Percentiles rank a stretch among this genome's conserved stretches.
phyloP scores from a whole-genome alignment of 768 basidiomycete species.

The Rhodotorula graminis region DNA sequence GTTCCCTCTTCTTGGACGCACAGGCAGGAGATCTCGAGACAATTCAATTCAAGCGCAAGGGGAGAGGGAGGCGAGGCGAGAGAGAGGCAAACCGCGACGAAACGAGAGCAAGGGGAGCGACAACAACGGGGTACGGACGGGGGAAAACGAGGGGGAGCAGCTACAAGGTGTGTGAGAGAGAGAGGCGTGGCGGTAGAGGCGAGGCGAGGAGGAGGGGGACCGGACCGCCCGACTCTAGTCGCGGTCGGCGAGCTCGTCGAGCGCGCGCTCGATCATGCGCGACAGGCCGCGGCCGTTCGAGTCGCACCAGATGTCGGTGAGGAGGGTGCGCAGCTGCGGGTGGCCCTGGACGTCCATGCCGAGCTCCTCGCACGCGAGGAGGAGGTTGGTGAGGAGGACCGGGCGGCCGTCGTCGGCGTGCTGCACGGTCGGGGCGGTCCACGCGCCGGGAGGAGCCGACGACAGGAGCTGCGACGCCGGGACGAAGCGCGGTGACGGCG shows the following conservation, averaged over 20 bases:
- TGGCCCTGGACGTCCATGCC: constrained; percentile 1
- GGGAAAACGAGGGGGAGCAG: too few species aligned
- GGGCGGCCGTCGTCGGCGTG: constrained; percentile 1
- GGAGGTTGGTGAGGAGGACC: constrained; percentile 9
- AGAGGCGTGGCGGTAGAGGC: not conserved
- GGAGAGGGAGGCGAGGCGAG: too few species aligned
- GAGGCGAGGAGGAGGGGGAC: not conserved
- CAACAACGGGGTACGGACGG: too few species aligned
- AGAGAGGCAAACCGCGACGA: too few species aligned
- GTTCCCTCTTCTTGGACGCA: too few species aligned
- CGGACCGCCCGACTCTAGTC: not conserved
- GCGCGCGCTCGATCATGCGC: constrained; percentile 8
- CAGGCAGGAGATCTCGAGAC: too few species aligned
- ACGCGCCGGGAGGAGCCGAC: too few species aligned
- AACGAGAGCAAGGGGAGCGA: too few species aligned
- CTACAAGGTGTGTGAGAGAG: too few species aligned
- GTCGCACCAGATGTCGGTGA: constrained; percentile 8
- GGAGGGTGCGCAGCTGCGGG: not conserved
- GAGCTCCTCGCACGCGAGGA: constrained; percentile 7
- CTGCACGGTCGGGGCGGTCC: not conserved
- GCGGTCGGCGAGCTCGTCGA: not conserved
- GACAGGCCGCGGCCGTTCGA: not conserved
- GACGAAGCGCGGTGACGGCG: too few species aligned
- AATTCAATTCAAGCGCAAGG: too few species aligned
- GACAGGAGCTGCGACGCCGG: too few species aligned